Evolutionary conservation across 345 rosid genomes (phyloP).

Genomic region (Pseudoturritis turrita): DNA sequence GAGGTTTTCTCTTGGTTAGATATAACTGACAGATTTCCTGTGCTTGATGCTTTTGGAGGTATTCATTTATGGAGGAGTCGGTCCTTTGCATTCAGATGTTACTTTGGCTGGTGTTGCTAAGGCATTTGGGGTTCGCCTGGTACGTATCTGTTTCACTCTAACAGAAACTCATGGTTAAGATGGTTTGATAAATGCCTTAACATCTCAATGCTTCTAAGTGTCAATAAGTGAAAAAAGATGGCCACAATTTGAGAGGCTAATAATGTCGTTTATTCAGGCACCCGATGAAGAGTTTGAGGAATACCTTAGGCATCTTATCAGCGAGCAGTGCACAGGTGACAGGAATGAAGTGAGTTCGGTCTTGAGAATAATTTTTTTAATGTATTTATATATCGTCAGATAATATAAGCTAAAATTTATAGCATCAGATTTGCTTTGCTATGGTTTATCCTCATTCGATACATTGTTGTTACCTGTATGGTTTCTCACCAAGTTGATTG

Average conservation of each 20-base stretch:
- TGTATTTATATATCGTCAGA: neutral
- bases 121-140: conserved; percentile 98
- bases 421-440: neutral
- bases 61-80: conserved; percentile 85
- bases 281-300: conserved; percentile 99
- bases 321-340: conserved; percentile 79
- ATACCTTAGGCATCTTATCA: conserved; percentile 69
- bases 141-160: conserved; percentile 30
- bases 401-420: neutral
- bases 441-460: neutral
- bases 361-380: neutral
- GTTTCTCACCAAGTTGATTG: conserved; percentile 15
- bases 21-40: neutral
- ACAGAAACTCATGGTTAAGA: neutral
- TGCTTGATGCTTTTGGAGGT: conserved; percentile 43
- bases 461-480: conserved; percentile 1
- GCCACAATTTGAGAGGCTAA: neutral
- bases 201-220: conserved; percentile 1
- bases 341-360: conserved; percentile 71
- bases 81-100: conserved; percentile 95
- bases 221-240: neutral
- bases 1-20: neutral
- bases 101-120: conserved; percentile 90
- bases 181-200: neutral
- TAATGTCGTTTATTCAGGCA: conserved; percentile 47